A percentile compares a stretch with the other conserved stretches of the same genome.
phyloP scores from a whole-genome alignment of 768 basidiomycete species.

The Boletus sensibilis region DNA sequence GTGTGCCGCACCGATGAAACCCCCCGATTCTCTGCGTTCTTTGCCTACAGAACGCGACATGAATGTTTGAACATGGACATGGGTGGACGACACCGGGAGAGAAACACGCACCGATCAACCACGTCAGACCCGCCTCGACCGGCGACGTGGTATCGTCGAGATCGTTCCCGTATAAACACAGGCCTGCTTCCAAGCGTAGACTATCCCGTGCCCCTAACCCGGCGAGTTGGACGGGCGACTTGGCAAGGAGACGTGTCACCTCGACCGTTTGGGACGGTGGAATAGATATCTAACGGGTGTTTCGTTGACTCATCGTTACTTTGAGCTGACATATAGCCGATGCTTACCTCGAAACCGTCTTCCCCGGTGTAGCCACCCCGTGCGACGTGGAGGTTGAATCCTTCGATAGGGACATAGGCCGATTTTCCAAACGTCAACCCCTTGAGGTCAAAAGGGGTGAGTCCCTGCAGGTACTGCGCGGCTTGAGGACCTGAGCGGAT shows the following conservation, averaged over 20 bases:
- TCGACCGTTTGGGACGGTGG: conserved; percentile 74
- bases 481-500: conserved; percentile 68
- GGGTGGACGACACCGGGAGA: not conserved
- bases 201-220: conserved; percentile 94
- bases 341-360: conserved; percentile 88
- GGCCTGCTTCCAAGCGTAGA: conserved; percentile 91
- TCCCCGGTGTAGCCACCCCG: conserved; percentile 98
- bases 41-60: conserved; percentile 54
- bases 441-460: conserved; percentile 73
- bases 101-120: conserved; percentile 79
- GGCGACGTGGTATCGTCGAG: conserved; percentile 84
- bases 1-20: conserved; percentile 76
- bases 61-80: not conserved
- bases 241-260: conserved; percentile 62
- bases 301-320: not conserved
- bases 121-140: conserved; percentile 86
- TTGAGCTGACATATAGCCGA: not conserved
- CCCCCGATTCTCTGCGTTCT: conserved; percentile 65
- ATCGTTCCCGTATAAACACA: conserved; percentile 96
- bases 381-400: conserved; percentile 69
- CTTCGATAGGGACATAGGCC: conserved; percentile 72
- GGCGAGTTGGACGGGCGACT: conserved; percentile 70
- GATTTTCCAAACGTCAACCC: conserved; percentile 82
- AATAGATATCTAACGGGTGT: conserved; percentile 69
- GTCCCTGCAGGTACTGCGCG: conserved; percentile 70